Conservation (phyloP, 2,329 filamentous ascomycete species). For the Claviceps sp. region DNA sequence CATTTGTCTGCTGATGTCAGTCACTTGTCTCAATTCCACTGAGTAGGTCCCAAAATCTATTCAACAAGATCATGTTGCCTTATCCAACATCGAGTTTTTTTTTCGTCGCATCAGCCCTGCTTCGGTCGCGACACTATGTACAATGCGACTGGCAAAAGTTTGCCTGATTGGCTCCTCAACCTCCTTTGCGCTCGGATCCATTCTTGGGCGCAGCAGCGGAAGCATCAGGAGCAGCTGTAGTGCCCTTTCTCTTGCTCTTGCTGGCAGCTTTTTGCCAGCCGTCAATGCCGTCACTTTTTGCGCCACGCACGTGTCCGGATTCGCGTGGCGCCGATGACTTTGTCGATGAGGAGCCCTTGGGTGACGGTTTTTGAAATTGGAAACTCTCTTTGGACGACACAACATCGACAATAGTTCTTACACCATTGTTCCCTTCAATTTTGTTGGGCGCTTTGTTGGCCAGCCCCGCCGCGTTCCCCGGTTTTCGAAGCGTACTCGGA, state of each 20-base stretch:
- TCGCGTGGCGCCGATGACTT: conserved; percentile 30
- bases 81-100: conserved; percentile 5
- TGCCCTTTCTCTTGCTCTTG: conserved; percentile 36
- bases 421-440: not conserved
- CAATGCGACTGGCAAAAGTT: not conserved
- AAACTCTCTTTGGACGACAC: conserved; percentile 1
- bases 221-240: conserved; percentile 29
- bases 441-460: conserved; percentile 12
- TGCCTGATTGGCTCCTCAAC: conserved; percentile 12
- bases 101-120: not conserved
- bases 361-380: conserved; percentile 11
- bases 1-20: conserved; percentile 1
- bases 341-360: conserved; percentile 7
- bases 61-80: conserved; percentile 2
- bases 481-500: conserved; percentile 44
- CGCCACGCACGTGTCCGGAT: conserved; percentile 39
- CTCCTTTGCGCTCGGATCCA: conserved; percentile 49
- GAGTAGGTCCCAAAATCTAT: conserved; percentile 2
- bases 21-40: not conserved
- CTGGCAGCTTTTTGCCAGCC: conserved; percentile 47
- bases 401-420: not conserved
- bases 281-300: conserved; percentile 40
- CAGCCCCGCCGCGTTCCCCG: conserved; percentile 11
- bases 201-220: conserved; percentile 38
- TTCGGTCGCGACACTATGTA: not conserved